Evolutionary conservation across 2,329 filamentous ascomycete species (phyloP).

Genomic region (Calonectria henricotiae): DNA sequence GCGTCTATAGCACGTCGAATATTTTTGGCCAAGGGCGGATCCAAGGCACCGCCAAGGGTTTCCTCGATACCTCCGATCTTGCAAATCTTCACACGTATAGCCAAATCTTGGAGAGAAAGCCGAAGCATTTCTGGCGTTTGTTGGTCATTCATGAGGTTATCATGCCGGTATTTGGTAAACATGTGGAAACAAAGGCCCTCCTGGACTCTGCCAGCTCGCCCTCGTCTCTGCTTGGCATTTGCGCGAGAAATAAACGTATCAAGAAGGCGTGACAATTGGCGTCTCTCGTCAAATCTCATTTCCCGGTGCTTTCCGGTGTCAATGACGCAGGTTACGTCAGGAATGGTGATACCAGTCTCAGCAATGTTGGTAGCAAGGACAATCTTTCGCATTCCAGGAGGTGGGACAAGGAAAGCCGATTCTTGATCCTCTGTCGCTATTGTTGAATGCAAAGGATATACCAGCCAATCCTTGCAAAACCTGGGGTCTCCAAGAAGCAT

Average conservation of each 20-base stretch:
- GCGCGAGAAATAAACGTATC: constrained; percentile 97
- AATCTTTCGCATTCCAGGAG: constrained; percentile 88
- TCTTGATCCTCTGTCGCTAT: constrained; percentile 98
- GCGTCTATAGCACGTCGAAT: constrained; percentile 94
- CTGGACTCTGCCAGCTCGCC: constrained; percentile 95
- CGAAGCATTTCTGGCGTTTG: constrained; percentile 98
- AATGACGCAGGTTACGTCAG: constrained; percentile 96
- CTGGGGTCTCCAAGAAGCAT: constrained; percentile 83
- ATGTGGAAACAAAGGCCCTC: constrained; percentile 96
- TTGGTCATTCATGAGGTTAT: constrained; percentile 88
- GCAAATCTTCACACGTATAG: constrained; percentile 97
- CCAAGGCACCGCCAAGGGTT: constrained; percentile 88
- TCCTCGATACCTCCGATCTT: constrained; percentile 95
- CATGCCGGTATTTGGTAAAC: constrained; percentile 92
- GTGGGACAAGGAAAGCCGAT: constrained; percentile 89
- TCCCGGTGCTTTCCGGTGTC: constrained; percentile 98
- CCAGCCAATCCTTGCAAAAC: constrained; percentile 84
- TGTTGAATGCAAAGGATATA: constrained; percentile 93
- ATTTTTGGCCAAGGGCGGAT: constrained; percentile 92
- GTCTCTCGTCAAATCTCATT: constrained; percentile 95
- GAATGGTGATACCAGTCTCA: constrained; percentile 98
- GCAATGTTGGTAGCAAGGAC: constrained; percentile 98
- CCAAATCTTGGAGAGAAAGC: constrained; percentile 92
- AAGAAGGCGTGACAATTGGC: constrained; percentile 90
- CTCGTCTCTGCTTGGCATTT: constrained; percentile 95